Base-by-base conservation (phyloP, 768 basidiomycete genomes). In the Symmetrospora coprosmae region DNA sequence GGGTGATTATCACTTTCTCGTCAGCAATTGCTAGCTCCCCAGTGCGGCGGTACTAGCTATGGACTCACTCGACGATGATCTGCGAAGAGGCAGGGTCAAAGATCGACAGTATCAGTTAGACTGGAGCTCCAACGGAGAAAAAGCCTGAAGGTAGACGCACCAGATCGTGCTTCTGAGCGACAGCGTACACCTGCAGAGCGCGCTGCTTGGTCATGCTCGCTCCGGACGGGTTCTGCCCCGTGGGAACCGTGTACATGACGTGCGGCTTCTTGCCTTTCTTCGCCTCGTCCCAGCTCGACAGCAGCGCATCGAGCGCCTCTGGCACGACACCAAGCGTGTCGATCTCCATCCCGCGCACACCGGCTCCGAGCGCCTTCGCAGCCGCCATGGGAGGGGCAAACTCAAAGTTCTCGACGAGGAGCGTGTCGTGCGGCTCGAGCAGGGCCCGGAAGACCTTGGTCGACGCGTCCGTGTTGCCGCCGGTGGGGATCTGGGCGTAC, bases 191-290 rank as follows among this genome's bases (percentile, higher is more conserved):
- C 41, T 78, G 80, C 72, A 82, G 79, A 76, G 87, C 88, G 66
- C 86, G 76, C 55, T 76, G 69, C 11, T 27, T 39, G n/a, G 55
- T 58, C 55, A 58, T 31, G 23, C 21, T 58, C 7, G 78, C 74
- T 19, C 86, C 86, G 5, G 81, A 83, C 4, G 86, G 87, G 70
- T 89, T 89, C 73, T 89, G 86, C 21, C 84, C 85, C 17, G 85
- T 76, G 0, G 66, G 21, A 53, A 61, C 17, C 6, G 67, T 83
- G 70, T 86, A 86, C 72, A 86, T 75, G 30, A 85, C 78, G 67
- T 79, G 82, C 38, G 84, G 84, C 38, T 82, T 76, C 50, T 79
- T 81, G 23, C 79, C 75, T 16, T 73, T 74, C 7, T 70, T 30
- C 7, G 38, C 68, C 3, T 39, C 27, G 68, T 87, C 78, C 88